Base-by-base conservation (phyloP, 257 asterid genomes). In the Plantago major region DNA sequence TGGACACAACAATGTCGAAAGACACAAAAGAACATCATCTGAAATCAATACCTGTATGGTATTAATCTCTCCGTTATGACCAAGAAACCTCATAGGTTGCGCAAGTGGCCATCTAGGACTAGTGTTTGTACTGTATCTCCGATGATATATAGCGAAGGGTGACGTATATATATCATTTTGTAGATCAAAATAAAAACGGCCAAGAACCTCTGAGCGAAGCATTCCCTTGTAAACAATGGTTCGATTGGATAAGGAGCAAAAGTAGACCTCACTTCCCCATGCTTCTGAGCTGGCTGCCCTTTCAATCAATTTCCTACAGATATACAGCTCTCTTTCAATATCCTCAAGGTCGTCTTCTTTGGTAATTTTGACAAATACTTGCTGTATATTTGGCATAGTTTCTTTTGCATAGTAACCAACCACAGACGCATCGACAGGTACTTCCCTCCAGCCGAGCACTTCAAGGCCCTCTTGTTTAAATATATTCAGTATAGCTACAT, bases 21-120 rank as follows among this genome's bases (percentile, higher is more conserved):
- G 67, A 54, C 22, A 16, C 11, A 18, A 40, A 26, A 52, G 12
- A 53, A 19, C 22, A 51, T 11, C 18, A 10, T 38, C 10, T 4
- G 9, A 26, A 52, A 12, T 15, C 58, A 10, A 62, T 65, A 89
- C 99, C 97, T 93, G 99, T 74, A 93, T 89, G 52, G 99, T 93
- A 76, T 93, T 93, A 83, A 93, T 93, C 85, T 93, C 97, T 69
- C 99, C 99, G 78, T 93, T 93, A 73, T 93, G 99, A 71, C 99
- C 99, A 63, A 93, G 95, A 65, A 93, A 93, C 82, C 97, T 84
- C 99, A 93, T 93, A 56, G 99, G 99, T 62, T 89, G 99, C 69
- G 97, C 99, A 55, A 93, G 83, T 63, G 95, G 97, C 99, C 99
- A 93, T 76, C 95, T 83, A 16, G 99, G 99, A 73, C 87, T 93